A percentile compares a stretch with the other conserved stretches of the same genome.
These are phyloP conservation scores for Colletotrichum lindemuthianum DNA, from an alignment of 2,329 filamentous ascomycete genomes.

Conservation along the genomic window DNA sequence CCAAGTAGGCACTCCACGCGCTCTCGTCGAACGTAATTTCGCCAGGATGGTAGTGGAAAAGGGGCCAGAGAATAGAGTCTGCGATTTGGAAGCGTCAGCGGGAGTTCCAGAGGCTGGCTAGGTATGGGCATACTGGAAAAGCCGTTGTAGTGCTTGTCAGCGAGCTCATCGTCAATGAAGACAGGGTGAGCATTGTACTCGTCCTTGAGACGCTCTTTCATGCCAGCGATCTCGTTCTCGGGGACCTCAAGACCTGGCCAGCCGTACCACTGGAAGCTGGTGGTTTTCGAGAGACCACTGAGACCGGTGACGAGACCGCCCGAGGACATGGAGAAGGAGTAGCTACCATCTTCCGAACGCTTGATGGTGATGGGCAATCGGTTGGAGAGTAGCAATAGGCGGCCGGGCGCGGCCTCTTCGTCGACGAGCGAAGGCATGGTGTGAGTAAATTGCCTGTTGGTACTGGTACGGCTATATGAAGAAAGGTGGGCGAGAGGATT, in stretches of 20 bases:
- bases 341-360: slow-evolving; percentile 88
- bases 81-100: slow-evolving; percentile 17
- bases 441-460: slow-evolving; percentile 16
- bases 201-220: slow-evolving; percentile 82
- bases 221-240: slow-evolving; percentile 78
- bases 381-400: slow-evolving; percentile 90
- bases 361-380: slow-evolving; percentile 97
- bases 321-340: slow-evolving; percentile 95
- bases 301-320: slow-evolving; percentile 94
- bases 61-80: slow-evolving; percentile 98
- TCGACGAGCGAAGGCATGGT: slow-evolving; percentile 51
- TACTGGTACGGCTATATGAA: not conserved
- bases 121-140: slow-evolving; percentile 79
- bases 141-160: slow-evolving; percentile 96
- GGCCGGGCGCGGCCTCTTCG: slow-evolving; percentile 50
- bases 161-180: slow-evolving; percentile 92
- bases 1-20: slow-evolving; percentile 91
- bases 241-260: slow-evolving; percentile 96
- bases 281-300: slow-evolving; percentile 90
- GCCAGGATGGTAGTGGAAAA: slow-evolving; percentile 98
- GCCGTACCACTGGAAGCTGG: slow-evolving; percentile 97
- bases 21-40: slow-evolving; percentile 98
- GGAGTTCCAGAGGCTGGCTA: slow-evolving; percentile 18
- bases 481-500: not conserved
- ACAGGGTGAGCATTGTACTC: slow-evolving; percentile 92